phyloP scores from a whole-genome alignment of 176 grass and related monocot species.

The Zea mays region DNA sequence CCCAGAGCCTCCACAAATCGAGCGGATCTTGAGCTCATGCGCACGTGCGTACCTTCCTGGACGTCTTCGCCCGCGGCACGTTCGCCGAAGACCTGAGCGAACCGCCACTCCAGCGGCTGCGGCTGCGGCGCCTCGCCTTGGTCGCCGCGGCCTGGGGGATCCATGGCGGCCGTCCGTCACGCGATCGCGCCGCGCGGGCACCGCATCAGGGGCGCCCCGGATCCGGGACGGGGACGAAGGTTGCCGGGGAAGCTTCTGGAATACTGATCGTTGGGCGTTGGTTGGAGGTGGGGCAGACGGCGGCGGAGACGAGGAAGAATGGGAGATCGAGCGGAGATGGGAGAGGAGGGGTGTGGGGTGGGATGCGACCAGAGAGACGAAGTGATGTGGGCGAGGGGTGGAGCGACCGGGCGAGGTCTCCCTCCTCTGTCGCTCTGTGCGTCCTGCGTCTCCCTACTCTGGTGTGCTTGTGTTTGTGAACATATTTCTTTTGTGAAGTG shows the following conservation, averaged over 20 bases:
- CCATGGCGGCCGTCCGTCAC: conserved; percentile 55
- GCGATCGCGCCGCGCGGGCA: conserved; percentile 48
- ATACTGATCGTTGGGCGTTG: conserved; percentile 7
- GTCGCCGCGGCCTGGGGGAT: conserved; percentile 43
- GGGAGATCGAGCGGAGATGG: conserved; percentile 47
- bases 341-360: neutral
- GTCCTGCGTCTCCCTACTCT: neutral
- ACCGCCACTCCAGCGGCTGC: conserved; percentile 66
- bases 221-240: conserved; percentile 27
- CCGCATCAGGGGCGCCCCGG: conserved; percentile 32
- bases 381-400: conserved; percentile 29
- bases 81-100: conserved; percentile 94
- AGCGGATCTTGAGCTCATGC: conserved; percentile 48
- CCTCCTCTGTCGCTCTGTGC: neutral
- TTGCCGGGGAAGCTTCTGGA: neutral
- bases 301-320: conserved; percentile 24
- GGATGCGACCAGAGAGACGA: conserved; percentile 3
- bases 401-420: conserved; percentile 23
- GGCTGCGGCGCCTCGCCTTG: conserved; percentile 31
- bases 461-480: neutral
- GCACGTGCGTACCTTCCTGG: conserved; percentile 66
- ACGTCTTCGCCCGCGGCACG: conserved; percentile 83
- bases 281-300: neutral
- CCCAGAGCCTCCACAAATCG: conserved; percentile 32
- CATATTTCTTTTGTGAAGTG: conserved; percentile 5